A percentile compares a stretch with the other conserved stretches of the same genome.
phyloP scores from a whole-genome alignment of 306 rosid genomes.

The Medicago ruthenica region DNA sequence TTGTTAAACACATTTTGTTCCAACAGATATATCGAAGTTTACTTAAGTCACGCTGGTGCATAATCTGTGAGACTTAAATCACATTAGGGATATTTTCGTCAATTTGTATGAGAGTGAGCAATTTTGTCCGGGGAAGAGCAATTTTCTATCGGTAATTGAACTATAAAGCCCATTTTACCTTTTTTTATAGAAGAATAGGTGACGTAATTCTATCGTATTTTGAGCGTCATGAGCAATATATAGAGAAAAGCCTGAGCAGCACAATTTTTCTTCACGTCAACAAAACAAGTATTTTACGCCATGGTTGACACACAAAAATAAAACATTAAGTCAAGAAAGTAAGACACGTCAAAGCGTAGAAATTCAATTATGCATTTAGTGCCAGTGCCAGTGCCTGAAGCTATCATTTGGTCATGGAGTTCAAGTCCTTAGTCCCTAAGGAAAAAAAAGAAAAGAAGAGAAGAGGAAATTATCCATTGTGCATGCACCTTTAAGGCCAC shows the following conservation, averaged over 20 bases:
- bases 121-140: too few species aligned
- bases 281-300: background rate
- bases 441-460: too few species aligned
- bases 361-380: too few species aligned
- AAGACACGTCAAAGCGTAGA: background rate
- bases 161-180: too few species aligned
- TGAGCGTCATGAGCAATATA: background rate
- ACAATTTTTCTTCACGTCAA: background rate
- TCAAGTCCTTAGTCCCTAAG: background rate
- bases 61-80: too few species aligned
- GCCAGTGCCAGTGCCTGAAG: background rate
- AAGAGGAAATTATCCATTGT: background rate
- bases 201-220: background rate
- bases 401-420: background rate
- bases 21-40: too few species aligned
- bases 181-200: background rate
- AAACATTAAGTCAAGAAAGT: background rate
- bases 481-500: background rate
- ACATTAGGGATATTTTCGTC: too few species aligned
- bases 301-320: background rate
- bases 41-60: too few species aligned
- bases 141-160: too few species aligned
- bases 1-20: too few species aligned
- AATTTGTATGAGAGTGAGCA: too few species aligned
- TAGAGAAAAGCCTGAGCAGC: background rate